These are phyloP conservation scores for Huntiella bhutanensis DNA, from an alignment of 2,329 filamentous ascomycete genomes.

Conservation along the genomic window DNA sequence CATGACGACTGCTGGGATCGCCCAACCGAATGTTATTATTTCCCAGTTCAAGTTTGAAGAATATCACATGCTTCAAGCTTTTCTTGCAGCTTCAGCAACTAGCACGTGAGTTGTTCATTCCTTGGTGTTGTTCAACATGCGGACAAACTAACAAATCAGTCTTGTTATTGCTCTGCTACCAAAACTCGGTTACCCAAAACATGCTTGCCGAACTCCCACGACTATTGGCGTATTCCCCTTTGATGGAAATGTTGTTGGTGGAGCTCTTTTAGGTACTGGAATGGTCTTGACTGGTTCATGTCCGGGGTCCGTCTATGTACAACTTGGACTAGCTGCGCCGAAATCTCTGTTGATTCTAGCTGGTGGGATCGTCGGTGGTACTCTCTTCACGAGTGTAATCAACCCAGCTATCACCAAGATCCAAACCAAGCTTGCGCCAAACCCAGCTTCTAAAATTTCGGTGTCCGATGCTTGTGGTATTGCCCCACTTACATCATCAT, in stretches of 20 bases:
- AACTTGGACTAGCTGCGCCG: conserved; percentile 33
- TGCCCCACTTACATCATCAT: conserved; percentile 19
- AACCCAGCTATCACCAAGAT: conserved; percentile 15
- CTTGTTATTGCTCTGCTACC: conserved; percentile 28
- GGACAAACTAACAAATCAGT: conserved; percentile 16
- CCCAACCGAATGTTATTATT: conserved; percentile 38
- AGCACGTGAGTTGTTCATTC: conserved; percentile 34
- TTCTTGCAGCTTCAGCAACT: conserved; percentile 41
- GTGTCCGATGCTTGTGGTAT: conserved; percentile 24
- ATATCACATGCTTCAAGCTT: conserved; percentile 48
- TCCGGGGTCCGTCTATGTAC: conserved; percentile 44
- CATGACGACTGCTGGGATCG: conserved; percentile 40
- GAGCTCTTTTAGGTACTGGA: conserved; percentile 40
- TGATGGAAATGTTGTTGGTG: conserved; percentile 48
- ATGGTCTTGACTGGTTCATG: conserved; percentile 48
- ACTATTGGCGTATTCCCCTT: conserved; percentile 35
- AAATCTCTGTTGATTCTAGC: conserved; percentile 32
- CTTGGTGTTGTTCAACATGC: background rate
- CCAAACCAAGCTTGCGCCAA: background rate
- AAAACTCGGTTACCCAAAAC: conserved; percentile 22
- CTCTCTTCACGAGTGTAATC: conserved; percentile 29
- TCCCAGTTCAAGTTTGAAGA: conserved; percentile 40
- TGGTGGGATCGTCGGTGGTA: conserved; percentile 36
- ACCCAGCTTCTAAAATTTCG: background rate
- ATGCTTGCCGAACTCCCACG: conserved; percentile 31